Conservation (phyloP, 768 basidiomycete species). For the Rhizopogon vinicolor region DNA sequence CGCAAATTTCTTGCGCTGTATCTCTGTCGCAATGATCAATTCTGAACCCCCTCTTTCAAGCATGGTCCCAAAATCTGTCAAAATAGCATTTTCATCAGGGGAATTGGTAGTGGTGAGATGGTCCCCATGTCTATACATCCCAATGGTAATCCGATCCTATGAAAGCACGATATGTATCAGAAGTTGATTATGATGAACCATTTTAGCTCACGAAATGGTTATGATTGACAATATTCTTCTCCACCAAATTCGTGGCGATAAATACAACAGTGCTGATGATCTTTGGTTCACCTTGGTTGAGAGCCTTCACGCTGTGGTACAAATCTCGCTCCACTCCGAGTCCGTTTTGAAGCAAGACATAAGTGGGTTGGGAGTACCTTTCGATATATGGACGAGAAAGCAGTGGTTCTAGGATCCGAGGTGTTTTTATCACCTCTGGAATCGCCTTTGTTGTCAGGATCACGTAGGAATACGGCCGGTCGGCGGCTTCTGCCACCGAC, state of each 20-base stretch:
- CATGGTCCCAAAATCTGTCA: conserved; percentile 42
- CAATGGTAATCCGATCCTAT: conserved; percentile 49
- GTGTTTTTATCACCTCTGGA: conserved; percentile 58
- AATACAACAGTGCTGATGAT: conserved; percentile 54
- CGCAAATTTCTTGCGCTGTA: conserved; percentile 56
- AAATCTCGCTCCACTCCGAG: conserved; percentile 60
- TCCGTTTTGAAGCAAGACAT: conserved; percentile 65
- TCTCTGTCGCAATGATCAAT: conserved; percentile 45
- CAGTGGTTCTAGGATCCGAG: conserved; percentile 52
- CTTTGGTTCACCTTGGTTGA: conserved; percentile 40
- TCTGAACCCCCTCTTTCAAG: conserved; percentile 45
- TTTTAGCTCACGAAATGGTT: neutral
- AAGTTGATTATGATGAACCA: neutral
- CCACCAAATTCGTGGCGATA: conserved; percentile 46
- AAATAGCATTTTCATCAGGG: conserved; percentile 34
- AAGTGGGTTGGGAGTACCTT: conserved; percentile 15
- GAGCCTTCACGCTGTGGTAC: conserved; percentile 43
- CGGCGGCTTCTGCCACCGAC: conserved; percentile 56
- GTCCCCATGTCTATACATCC: conserved; percentile 48
- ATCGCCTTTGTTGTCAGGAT: conserved; percentile 68
- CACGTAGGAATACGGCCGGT: conserved; percentile 58
- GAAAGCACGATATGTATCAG: neutral
- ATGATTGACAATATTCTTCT: conserved; percentile 40
- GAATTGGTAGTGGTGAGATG: conserved; percentile 36
- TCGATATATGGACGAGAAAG: conserved; percentile 44